Evolutionary conservation across 495 filamentous ascomycete genomes (phyloP).

Genomic region (Massariosphaeria phaeospora): DNA sequence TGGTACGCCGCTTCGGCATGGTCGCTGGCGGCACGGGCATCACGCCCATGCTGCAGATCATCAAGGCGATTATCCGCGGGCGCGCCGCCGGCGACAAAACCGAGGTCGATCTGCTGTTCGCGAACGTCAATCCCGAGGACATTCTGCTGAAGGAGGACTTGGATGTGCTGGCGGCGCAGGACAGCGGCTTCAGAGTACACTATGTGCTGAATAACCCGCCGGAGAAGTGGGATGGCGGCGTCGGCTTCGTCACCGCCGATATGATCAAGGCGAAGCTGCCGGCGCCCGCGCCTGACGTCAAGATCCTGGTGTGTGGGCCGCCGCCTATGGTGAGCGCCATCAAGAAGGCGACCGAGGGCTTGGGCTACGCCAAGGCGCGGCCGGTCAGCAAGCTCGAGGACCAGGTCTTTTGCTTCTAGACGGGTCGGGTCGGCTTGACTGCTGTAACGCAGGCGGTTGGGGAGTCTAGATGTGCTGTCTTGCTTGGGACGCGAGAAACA

Average conservation of each 20-base stretch:
- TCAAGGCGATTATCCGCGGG: conserved; percentile 82
- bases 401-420: conserved; percentile 96
- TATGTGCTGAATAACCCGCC: conserved; percentile 97
- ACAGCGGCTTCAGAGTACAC: conserved; percentile 75
- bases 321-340: conserved; percentile 95
- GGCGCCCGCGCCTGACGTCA: conserved; percentile 77
- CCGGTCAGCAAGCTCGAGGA: conserved; percentile 96
- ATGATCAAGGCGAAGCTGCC: conserved; percentile 92
- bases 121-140: conserved; percentile 89
- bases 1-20: conserved; percentile 94
- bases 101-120: conserved; percentile 88
- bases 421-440: not conserved
- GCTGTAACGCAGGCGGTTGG: not conserved
- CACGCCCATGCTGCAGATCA: conserved; percentile 95
- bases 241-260: conserved; percentile 89
- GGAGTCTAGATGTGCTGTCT: not conserved
- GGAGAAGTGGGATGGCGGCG: conserved; percentile 78
- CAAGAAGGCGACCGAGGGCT: conserved; percentile 86
- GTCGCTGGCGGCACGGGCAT: conserved; percentile 96
- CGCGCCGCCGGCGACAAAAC: conserved; percentile 73
- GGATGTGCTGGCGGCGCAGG: conserved; percentile 68
- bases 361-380: conserved; percentile 85
- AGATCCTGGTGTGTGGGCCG: conserved; percentile 93
- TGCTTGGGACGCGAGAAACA: too few species aligned
- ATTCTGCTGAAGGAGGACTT: conserved; percentile 90